Evolutionary conservation across 352 stramenopile genomes (phyloP).

Genomic region (Phytophthora foliorum): DNA sequence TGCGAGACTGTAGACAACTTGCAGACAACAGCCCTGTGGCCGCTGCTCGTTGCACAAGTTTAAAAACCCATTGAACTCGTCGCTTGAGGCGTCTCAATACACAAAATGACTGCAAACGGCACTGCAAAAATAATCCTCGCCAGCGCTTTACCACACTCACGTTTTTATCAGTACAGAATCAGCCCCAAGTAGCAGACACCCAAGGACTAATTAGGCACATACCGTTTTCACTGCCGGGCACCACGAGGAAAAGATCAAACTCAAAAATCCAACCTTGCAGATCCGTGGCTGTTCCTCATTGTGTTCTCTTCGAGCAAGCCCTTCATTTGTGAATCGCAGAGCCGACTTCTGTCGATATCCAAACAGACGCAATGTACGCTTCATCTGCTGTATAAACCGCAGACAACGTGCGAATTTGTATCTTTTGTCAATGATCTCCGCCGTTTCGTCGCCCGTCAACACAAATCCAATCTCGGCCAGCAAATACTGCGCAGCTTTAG

Average conservation of each 20-base stretch:
- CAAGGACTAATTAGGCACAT: neutral
- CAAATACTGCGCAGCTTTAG: slow-evolving; percentile 62
- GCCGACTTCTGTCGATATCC: slow-evolving; percentile 68
- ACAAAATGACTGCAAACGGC: slow-evolving; percentile 48
- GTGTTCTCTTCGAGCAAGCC: slow-evolving; percentile 14
- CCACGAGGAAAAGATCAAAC: slow-evolving; percentile 64
- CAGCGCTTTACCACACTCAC: slow-evolving; percentile 43
- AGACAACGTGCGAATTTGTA: slow-evolving; percentile 54
- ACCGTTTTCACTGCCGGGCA: slow-evolving; percentile 48
- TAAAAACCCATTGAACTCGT: slow-evolving; percentile 38
- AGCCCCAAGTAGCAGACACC: neutral
- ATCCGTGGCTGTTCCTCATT: slow-evolving; percentile 53
- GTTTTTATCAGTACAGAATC: neutral
- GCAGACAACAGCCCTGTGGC: slow-evolving; percentile 55
- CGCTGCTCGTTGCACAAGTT: slow-evolving; percentile 46
- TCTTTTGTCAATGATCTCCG: slow-evolving; percentile 47
- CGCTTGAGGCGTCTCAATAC: slow-evolving; percentile 42
- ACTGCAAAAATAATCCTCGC: slow-evolving; percentile 47
- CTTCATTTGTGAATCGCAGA: slow-evolving; percentile 46
- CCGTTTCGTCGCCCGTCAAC: slow-evolving; percentile 47
- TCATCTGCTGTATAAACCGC: slow-evolving; percentile 49
- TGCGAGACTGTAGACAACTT: slow-evolving; percentile 48
- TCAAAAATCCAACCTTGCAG: slow-evolving; percentile 54
- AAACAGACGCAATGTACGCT: slow-evolving; percentile 70
- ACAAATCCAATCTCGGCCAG: slow-evolving; percentile 50